phyloP scores from a whole-genome alignment of 768 basidiomycete genomes.

The Mycena sanguinolenta region DNA sequence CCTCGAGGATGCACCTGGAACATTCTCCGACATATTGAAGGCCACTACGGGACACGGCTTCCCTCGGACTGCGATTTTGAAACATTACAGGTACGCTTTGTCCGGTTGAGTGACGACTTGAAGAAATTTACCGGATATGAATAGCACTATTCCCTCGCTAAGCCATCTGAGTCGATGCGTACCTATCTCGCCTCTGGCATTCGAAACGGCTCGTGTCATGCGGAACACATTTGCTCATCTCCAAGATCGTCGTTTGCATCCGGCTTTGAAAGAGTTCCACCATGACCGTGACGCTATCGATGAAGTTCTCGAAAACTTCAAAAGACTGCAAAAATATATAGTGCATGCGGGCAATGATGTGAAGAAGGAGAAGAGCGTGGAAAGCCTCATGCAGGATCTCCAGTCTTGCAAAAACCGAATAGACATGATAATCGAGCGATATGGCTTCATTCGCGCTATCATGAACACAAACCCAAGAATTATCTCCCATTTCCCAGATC shows the following conservation, averaged over 20 bases:
- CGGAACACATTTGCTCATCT: conserved; percentile 29
- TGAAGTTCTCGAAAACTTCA: conserved; percentile 32
- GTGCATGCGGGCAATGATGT: conserved; percentile 25
- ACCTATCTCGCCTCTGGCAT: conserved; percentile 26
- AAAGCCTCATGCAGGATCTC: conserved; percentile 29
- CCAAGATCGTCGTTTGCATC: conserved; percentile 33
- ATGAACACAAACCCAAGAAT: conserved; percentile 27
- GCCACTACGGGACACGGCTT: conserved; percentile 33
- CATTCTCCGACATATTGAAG: conserved; percentile 29
- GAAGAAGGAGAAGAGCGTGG: conserved; percentile 18
- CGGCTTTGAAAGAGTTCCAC: conserved; percentile 31
- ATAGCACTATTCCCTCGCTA: no score
- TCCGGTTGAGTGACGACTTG: no score
- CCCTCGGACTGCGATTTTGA: conserved; percentile 30
- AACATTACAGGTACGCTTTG: conserved; percentile 36
- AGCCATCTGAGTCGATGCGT: conserved; percentile 28
- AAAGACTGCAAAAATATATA: conserved; percentile 28
- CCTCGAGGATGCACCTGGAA: conserved; percentile 31
- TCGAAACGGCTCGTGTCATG: conserved; percentile 31
- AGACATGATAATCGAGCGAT: conserved; percentile 23
- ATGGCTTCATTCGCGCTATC: conserved; percentile 35
- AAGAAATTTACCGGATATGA: no score
- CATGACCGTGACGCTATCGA: conserved; percentile 14
- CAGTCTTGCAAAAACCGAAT: conserved; percentile 22
- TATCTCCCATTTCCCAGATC: conserved; percentile 14